phyloP scores from a whole-genome alignment of 2,329 filamentous ascomycete genomes.

The Plenodomus biglobosus region DNA sequence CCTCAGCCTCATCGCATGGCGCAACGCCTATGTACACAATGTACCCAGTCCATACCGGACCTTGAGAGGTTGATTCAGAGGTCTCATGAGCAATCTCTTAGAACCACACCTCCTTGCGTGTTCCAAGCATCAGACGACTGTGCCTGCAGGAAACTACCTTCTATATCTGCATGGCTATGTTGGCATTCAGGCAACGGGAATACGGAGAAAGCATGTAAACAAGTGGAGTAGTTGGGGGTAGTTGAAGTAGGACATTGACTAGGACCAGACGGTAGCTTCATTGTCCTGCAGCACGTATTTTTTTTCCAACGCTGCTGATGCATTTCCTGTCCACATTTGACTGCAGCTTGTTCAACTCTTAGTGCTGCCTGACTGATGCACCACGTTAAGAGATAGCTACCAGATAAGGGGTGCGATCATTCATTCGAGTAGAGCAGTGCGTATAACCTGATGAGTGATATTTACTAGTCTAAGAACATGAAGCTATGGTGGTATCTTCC shows the following conservation, averaged over 20 bases:
- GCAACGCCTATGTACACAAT: background rate
- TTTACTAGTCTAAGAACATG: constrained; percentile 13
- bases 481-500: constrained; percentile 17
- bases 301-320: too few species aligned
- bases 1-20: background rate
- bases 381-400: too few species aligned
- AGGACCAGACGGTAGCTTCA: too few species aligned
- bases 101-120: too few species aligned
- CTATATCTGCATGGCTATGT: background rate
- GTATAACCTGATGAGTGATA: constrained; percentile 2
- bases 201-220: background rate
- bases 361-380: too few species aligned
- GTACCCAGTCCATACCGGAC: background rate
- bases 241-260: background rate
- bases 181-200: background rate
- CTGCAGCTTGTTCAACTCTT: background rate
- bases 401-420: too few species aligned
- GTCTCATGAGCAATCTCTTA: too few species aligned
- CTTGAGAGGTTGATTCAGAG: background rate
- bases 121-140: too few species aligned
- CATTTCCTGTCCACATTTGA: too few species aligned
- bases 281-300: too few species aligned
- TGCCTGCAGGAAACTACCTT: too few species aligned
- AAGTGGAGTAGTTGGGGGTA: background rate
- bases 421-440: background rate